Evolutionary conservation across 1,139 yeast species (phyloP), one percentile per base, ranked within the genome.

Genomic region (Kazachstania sp.): DNA sequence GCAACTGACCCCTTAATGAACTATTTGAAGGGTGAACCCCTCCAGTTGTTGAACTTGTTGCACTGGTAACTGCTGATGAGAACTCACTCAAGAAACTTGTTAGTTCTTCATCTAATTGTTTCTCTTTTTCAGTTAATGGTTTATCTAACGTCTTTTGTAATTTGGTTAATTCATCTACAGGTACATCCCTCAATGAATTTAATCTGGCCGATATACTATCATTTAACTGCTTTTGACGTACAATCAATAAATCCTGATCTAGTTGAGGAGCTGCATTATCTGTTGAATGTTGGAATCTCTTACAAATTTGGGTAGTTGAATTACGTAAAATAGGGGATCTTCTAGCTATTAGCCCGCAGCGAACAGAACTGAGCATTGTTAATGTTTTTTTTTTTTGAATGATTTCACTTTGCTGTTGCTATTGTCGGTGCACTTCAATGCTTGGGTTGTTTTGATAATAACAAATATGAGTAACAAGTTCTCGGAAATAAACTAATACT

Each of bases 101-200:
- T 29, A 64, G 46, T 48, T 60, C 63, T 32, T 57, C 59, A 45
- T 64, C 67, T 45, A 64, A 46, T 39, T 56, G 60, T 40, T 58
- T 53, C 51, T 64, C 67, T 42, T 56, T 61, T 38, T 47, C 53
- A 12, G 61, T 56, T 34, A 60, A 50, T 2, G 58, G 58, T 34
- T 46, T 43, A 12, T 51, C 46, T 16, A 55, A 39, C 3, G 45
- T 30, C 12, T 43, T 35, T 30, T 51, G 50, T 12, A 55, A 40
- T n/a, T 49, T 47, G 3, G 45, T 43, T 7, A 53, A 41, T 35
- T 58, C 57, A 26, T 53, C 58, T 2, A 49, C 41, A 2, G 61
- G 55, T 1, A 57, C 54, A 16, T 51, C 49, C 30, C 56, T 51
- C 9, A 61, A 47, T n/a, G 50, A 41, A 37, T 51, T 56, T 39